phyloP scores from a whole-genome alignment of 2,329 filamentous ascomycete genomes.

The Graphium sp. region DNA sequence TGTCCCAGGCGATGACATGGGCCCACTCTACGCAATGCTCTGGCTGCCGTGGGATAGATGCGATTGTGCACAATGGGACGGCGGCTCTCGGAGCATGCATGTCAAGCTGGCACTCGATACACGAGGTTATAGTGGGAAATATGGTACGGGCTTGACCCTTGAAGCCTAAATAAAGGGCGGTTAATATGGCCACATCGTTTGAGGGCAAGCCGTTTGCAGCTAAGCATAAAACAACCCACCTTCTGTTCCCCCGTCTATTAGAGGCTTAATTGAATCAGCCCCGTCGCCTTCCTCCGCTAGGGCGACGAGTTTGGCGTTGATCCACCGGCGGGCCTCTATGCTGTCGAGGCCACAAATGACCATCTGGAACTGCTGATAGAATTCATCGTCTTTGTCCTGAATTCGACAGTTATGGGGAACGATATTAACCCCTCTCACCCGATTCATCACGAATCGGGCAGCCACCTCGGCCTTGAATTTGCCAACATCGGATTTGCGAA shows the following conservation, averaged over 20 bases:
- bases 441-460: constrained; percentile 74
- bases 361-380: constrained; percentile 93
- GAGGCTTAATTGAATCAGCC: constrained; percentile 73
- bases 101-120: constrained; percentile 95
- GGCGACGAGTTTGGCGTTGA: constrained; percentile 81
- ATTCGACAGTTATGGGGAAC: constrained; percentile 90
- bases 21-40: constrained; percentile 99
- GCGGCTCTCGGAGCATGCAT: constrained; percentile 98
- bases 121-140: constrained; percentile 80
- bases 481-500: constrained; percentile 80
- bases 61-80: constrained; percentile 89
- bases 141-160: constrained; percentile 93
- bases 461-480: constrained; percentile 89
- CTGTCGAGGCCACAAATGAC: constrained; percentile 91
- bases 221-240: constrained; percentile 23
- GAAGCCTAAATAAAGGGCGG: constrained; percentile 43
- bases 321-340: constrained; percentile 96
- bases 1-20: constrained; percentile 93
- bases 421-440: constrained; percentile 82
- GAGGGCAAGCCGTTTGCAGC: neutral
- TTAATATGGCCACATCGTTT: constrained; percentile 2
- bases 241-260: constrained; percentile 94
- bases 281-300: constrained; percentile 69
- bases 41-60: constrained; percentile 88
- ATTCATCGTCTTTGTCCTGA: constrained; percentile 89